These are phyloP conservation scores for Torrubiellomyces zombiae DNA, from an alignment of 2,329 filamentous ascomycete genomes.

Conservation along the genomic window DNA sequence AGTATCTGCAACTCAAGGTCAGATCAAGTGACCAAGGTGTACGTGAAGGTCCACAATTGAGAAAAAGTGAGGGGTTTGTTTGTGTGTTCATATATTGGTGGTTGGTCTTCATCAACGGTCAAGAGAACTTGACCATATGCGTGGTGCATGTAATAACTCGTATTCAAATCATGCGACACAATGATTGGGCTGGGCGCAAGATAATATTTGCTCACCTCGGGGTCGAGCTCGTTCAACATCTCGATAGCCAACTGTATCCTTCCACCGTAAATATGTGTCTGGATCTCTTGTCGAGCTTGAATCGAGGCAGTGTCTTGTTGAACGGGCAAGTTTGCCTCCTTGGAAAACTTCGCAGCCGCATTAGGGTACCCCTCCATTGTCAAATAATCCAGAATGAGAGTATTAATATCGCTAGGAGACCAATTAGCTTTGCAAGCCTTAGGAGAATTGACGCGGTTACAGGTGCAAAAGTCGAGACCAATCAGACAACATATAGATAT, in stretches of 20 bases:
- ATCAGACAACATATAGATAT: constrained; percentile 52
- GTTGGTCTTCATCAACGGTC: constrained; percentile 82
- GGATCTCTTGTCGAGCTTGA: constrained; percentile 62
- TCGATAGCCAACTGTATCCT: constrained; percentile 76
- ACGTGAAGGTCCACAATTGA: constrained; percentile 3
- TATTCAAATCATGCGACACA: constrained; percentile 89
- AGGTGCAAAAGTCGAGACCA: constrained; percentile 4
- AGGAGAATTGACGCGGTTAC: constrained; percentile 1
- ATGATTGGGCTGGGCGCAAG: too few species aligned
- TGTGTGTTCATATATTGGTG: constrained; percentile 29
- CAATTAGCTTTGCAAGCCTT: constrained; percentile 11
- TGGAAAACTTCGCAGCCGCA: constrained; percentile 83
- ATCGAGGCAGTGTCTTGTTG: constrained; percentile 60
- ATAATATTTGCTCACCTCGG: constrained; percentile 56
- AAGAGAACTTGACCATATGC: constrained; percentile 67
- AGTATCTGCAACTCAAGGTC: constrained; percentile 78
- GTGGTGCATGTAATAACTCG: constrained; percentile 97
- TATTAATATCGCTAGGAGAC: constrained; percentile 69
- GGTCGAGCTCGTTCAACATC: constrained; percentile 74
- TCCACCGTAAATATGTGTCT: constrained; percentile 69
- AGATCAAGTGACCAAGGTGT: too few species aligned
- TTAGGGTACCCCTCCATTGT: constrained; percentile 90
- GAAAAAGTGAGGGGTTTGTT: not conserved
- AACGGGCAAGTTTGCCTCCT: constrained; percentile 74
- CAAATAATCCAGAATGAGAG: constrained; percentile 88